Evolutionary conservation across 2,329 filamentous ascomycete genomes (phyloP).

Genomic region (Amauroascus niger): DNA sequence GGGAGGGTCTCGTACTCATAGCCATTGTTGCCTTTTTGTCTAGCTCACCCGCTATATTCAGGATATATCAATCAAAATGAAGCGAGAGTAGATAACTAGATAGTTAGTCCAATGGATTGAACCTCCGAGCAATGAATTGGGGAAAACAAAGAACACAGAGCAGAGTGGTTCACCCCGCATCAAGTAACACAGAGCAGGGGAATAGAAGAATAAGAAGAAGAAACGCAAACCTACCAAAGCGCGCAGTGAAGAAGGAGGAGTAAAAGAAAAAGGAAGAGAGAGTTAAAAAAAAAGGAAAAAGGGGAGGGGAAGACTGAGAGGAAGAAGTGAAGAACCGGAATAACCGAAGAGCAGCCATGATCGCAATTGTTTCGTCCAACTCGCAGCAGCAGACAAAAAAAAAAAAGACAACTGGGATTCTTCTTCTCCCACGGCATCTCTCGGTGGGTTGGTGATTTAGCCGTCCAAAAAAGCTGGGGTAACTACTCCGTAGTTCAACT

Average conservation of each 20-base stretch:
- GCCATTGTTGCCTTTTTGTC: conserved; percentile 10
- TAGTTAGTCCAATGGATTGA: too few relatives aligned
- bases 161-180: too few relatives aligned
- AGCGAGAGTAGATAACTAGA: too few relatives aligned
- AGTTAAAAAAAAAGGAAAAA: background rate
- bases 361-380: background rate
- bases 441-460: background rate
- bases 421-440: background rate
- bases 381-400: too few relatives aligned
- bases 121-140: too few relatives aligned
- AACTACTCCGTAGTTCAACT: background rate
- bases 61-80: too few relatives aligned
- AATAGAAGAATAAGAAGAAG: too few relatives aligned
- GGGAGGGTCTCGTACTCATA: conserved; percentile 14
- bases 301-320: background rate
- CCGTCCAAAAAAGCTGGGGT: background rate
- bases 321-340: background rate
- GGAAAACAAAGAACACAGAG: background rate
- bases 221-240: background rate
- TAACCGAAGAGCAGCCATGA: background rate
- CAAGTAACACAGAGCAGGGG: too few relatives aligned
- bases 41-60: too few relatives aligned
- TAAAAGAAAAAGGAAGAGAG: background rate
- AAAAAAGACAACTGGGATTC: too few relatives aligned
- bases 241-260: background rate